Percentiles rank a stretch among this genome's conserved stretches.
phyloP scores from a whole-genome alignment of 1,284 basidiomycete genomes.

The Cutaneotrichosporon sp. region DNA sequence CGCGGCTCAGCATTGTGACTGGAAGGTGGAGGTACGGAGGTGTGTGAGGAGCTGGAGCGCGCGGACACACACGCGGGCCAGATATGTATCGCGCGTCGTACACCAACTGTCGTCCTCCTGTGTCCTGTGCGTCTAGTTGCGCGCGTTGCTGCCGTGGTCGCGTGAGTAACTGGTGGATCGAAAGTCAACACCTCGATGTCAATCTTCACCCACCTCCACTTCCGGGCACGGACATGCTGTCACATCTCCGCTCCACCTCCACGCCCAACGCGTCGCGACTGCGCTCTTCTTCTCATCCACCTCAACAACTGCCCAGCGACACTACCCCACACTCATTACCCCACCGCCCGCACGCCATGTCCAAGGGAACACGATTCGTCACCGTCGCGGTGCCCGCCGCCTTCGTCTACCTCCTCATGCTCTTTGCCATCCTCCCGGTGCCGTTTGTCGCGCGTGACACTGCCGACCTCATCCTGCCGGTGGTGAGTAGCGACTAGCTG shows the following conservation, averaged over 20 bases:
- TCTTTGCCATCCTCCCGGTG: conserved; percentile 61
- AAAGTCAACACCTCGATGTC: too few relatives aligned
- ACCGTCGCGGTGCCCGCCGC: conserved; percentile 56
- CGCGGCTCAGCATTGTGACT: background rate
- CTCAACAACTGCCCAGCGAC: too few relatives aligned
- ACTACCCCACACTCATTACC: conserved; percentile 2
- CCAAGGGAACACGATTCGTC: conserved; percentile 62
- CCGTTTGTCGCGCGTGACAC: conserved; percentile 61
- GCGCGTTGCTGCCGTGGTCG: background rate
- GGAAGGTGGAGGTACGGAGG: background rate
- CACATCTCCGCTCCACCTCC: background rate
- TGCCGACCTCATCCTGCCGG: conserved; percentile 61
- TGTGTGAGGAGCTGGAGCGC: background rate
- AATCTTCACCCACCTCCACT: background rate
- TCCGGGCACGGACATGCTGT: background rate
- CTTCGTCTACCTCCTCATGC: conserved; percentile 61
- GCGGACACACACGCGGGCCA: too few relatives aligned
- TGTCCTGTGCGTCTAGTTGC: too few relatives aligned
- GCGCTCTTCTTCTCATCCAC: background rate
- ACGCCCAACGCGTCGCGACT: background rate
- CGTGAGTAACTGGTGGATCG: background rate
- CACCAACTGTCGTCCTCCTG: too few relatives aligned
- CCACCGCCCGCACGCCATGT: too few relatives aligned
- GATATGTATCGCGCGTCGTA: too few relatives aligned
- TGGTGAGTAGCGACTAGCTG: conserved; percentile 61